phyloP scores from a whole-genome alignment of 371 early-diverging fungal genomes.

The Amoeboaphelidium occidentale region DNA sequence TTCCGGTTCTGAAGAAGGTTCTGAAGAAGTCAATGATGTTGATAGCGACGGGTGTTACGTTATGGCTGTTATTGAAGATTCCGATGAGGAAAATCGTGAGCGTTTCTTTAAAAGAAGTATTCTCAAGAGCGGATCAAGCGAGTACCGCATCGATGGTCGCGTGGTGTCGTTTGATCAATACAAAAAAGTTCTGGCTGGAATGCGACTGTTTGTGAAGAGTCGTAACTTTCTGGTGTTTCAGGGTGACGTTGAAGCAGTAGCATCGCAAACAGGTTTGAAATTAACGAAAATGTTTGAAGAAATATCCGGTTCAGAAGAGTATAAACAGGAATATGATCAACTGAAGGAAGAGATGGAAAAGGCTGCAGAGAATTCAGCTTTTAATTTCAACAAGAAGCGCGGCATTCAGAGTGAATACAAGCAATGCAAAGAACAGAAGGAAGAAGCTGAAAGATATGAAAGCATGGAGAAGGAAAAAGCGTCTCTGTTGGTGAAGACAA shows the following conservation, averaged over 20 bases:
- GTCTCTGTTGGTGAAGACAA: conserved; percentile 1
- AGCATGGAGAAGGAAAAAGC: conserved; percentile 21
- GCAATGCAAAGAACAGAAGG: conserved; percentile 66
- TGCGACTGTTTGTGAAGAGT: conserved; percentile 81
- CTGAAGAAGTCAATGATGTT: background rate
- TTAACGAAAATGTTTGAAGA: conserved; percentile 83
- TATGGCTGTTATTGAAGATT: background rate
- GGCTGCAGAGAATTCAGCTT: conserved; percentile 61
- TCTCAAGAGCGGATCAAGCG: conserved; percentile 41
- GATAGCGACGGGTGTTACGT: background rate
- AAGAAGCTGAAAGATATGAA: conserved; percentile 63
- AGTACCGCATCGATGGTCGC: conserved; percentile 62
- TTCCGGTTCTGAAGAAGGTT: conserved; percentile 12
- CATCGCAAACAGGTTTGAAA: conserved; percentile 82
- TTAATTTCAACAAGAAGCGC: conserved; percentile 64
- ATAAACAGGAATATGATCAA: conserved; percentile 61
- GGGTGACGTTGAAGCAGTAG: conserved; percentile 94
- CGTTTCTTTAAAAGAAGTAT: conserved; percentile 22
- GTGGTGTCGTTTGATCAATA: conserved; percentile 43
- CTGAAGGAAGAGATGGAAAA: conserved; percentile 55
- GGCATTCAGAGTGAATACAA: conserved; percentile 68
- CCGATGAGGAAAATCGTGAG: background rate
- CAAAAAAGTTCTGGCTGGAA: conserved; percentile 42
- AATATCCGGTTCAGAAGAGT: conserved; percentile 78
- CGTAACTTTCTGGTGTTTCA: conserved; percentile 97